These are phyloP conservation scores for Sparassis latifolia DNA, from an alignment of 1,284 basidiomycete species.

Conservation along the genomic window DNA sequence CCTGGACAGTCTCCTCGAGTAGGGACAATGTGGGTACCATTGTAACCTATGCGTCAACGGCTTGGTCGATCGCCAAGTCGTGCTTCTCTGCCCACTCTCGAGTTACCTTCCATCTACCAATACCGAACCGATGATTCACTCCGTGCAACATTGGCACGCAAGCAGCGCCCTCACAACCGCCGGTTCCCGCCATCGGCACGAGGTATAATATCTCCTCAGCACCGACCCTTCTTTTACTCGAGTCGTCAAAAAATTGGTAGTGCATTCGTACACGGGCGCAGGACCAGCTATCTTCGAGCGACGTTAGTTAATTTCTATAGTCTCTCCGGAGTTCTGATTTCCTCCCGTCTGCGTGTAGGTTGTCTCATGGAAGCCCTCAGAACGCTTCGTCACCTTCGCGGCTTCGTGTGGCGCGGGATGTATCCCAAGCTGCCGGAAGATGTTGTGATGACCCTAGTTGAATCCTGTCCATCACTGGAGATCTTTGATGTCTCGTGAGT, in stretches of 20 bases:
- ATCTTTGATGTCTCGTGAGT: constrained; percentile 10
- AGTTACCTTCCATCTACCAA: constrained; percentile 44
- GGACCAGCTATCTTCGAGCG: constrained; percentile 1
- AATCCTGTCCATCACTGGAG: constrained; percentile 1
- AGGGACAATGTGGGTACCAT: too few species aligned
- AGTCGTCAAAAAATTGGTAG: constrained; percentile 6
- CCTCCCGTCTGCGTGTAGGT: not conserved
- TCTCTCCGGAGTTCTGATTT: not conserved
- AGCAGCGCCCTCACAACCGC: constrained; percentile 65
- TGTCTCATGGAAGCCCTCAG: constrained; percentile 5
- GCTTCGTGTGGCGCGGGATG: constrained; percentile 8
- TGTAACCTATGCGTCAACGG: too few species aligned
- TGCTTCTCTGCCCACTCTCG: not conserved
- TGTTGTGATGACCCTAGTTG: constrained; percentile 5
- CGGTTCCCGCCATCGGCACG: constrained; percentile 62
- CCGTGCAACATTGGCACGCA: constrained; percentile 73
- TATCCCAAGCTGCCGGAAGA: constrained; percentile 1
- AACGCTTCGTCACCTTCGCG: constrained; percentile 2
- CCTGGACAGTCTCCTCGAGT: too few species aligned
- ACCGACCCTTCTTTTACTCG: constrained; percentile 7
- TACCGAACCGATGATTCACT: constrained; percentile 80
- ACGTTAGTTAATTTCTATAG: constrained; percentile 2
- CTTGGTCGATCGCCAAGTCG: not conserved
- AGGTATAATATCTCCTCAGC: constrained; percentile 69
- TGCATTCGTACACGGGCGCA: constrained; percentile 3